Evolutionary conservation across 192 early-diverging fungal species (phyloP).

Genomic region (Coemansia biformis): DNA sequence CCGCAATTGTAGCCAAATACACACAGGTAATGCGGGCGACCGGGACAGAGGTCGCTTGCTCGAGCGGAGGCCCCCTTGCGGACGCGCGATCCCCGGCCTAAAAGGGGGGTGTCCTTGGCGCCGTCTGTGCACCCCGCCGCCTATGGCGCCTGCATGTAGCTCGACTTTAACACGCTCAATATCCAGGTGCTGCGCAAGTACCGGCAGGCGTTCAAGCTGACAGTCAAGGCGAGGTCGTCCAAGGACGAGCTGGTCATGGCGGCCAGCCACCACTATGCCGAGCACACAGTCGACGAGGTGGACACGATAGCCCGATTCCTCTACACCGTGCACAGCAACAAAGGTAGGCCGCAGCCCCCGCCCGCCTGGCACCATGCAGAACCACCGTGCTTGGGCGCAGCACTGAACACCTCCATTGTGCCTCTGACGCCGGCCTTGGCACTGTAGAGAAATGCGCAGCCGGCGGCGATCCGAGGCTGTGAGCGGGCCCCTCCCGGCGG

Average conservation of each 20-base stretch:
- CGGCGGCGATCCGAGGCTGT: no score
- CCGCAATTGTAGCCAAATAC: slow-evolving; percentile 9
- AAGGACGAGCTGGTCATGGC: slow-evolving; percentile 49
- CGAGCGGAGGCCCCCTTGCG: no score
- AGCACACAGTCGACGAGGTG: slow-evolving; percentile 46
- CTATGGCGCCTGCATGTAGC: slow-evolving; percentile 13
- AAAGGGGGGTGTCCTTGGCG: no score
- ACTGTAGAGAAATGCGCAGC: no score
- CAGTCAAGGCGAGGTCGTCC: slow-evolving; percentile 49
- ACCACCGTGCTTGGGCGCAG: neutral
- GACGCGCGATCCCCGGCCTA: no score
- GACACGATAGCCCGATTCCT: slow-evolving; percentile 52
- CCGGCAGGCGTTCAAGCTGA: slow-evolving; percentile 49
- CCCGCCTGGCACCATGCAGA: neutral
- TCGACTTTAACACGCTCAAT: slow-evolving; percentile 46
- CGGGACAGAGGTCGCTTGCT: no score
- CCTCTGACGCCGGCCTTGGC: no score
- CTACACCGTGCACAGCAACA: slow-evolving; percentile 44
- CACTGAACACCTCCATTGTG: no score
- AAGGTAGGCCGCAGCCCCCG: slow-evolving; percentile 13
- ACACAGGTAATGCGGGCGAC: slow-evolving; percentile 11
- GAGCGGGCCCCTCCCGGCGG: no score
- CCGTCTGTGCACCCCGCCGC: neutral
- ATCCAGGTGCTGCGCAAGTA: slow-evolving; percentile 48
- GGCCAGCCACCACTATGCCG: slow-evolving; percentile 36